Percentiles rank a stretch among this genome's conserved stretches.
These are phyloP conservation scores for Chloranthus sessilifolius DNA, from an alignment of 164 flowering plant genomes.

Conservation along the genomic window DNA sequence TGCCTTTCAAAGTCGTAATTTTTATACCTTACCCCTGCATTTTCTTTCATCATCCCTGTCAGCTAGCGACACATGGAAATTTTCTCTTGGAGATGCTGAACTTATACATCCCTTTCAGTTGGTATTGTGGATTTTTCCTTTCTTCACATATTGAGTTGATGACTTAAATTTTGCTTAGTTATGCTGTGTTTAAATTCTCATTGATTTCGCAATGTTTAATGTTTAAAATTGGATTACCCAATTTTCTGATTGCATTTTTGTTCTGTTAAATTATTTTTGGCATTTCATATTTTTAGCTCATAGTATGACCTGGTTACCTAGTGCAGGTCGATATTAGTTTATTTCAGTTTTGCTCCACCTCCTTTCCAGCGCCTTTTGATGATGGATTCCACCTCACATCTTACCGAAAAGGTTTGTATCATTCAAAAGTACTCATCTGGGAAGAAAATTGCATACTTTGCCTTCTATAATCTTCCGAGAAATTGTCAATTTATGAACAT, in stretches of 20 bases:
- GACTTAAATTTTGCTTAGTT: too few relatives aligned
- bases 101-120: too few relatives aligned
- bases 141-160: too few relatives aligned
- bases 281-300: not conserved
- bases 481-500: not conserved
- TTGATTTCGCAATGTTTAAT: too few relatives aligned
- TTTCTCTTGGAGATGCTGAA: too few relatives aligned
- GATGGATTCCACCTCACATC: slow-evolving; percentile 9
- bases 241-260: not conserved
- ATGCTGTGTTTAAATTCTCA: too few relatives aligned
- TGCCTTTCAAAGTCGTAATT: too few relatives aligned
- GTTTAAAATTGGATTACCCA: too few relatives aligned
- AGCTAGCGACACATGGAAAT: too few relatives aligned
- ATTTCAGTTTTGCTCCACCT: slow-evolving; percentile 68
- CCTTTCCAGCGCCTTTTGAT: slow-evolving; percentile 57
- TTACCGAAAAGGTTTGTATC: slow-evolving; percentile 21
- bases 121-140: too few relatives aligned
- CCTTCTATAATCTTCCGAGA: not conserved
- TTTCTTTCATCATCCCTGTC: too few relatives aligned
- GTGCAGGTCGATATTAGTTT: slow-evolving; percentile 55
- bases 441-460: not conserved
- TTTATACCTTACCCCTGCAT: too few relatives aligned
- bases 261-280: not conserved
- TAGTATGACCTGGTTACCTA: slow-evolving; percentile 3
- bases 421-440: not conserved